Evolutionary conservation across 768 basidiomycete species (phyloP).

Genomic region (Suillus tomentosus): DNA sequence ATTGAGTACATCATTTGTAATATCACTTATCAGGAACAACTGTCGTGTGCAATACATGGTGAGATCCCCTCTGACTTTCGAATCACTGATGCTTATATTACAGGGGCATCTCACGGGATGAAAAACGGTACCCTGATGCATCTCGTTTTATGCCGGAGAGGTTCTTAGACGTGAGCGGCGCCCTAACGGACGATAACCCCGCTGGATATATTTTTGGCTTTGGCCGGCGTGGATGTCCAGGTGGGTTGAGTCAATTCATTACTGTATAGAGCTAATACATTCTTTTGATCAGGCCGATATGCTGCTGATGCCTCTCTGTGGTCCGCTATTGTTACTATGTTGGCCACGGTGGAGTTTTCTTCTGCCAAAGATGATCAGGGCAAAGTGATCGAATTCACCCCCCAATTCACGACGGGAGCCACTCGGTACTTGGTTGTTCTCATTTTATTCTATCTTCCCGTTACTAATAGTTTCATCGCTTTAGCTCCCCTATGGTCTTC

Average conservation of each 20-base stretch:
- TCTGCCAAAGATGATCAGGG: constrained; percentile 11
- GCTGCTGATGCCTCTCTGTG: constrained; percentile 8
- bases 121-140: constrained; percentile 14
- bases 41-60: constrained; percentile 7
- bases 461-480: background rate
- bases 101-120: constrained; percentile 12
- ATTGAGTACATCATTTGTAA: background rate
- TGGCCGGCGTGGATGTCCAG: constrained; percentile 17
- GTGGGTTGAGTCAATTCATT: background rate
- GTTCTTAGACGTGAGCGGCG: constrained; percentile 11
- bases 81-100: background rate
- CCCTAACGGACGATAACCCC: constrained; percentile 14
- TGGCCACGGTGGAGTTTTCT: constrained; percentile 9
- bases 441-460: background rate
- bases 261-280: no score
- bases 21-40: background rate
- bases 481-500: background rate
- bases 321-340: constrained; percentile 10
- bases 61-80: background rate
- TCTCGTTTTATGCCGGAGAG: constrained; percentile 19
- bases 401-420: constrained; percentile 4
- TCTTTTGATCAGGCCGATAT: constrained; percentile 7
- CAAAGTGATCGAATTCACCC: constrained; percentile 9
- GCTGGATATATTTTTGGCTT: constrained; percentile 12
- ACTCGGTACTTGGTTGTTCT: background rate